These are phyloP conservation scores for Serendipita vermifera DNA, from an alignment of 768 basidiomycete genomes.

Conservation along the genomic window DNA sequence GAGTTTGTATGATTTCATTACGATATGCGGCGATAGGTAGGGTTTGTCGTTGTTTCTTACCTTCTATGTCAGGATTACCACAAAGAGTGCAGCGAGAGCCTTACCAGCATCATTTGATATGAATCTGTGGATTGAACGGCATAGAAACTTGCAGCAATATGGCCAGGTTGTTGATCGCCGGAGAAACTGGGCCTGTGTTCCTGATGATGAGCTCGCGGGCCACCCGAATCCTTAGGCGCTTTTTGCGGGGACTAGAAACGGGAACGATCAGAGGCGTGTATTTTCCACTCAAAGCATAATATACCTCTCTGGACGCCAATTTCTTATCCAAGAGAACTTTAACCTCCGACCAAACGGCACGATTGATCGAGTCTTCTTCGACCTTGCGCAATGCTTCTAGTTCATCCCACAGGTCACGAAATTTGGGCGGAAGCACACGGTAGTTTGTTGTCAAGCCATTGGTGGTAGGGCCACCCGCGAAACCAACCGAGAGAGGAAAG, in stretches of 20 bases:
- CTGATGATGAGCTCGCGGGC: not conserved
- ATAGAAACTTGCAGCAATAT: constrained; percentile 45
- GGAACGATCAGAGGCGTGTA: not conserved
- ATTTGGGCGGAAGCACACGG: constrained; percentile 64
- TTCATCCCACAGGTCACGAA: constrained; percentile 87
- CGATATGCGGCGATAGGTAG: constrained; percentile 83
- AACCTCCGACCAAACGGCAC: constrained; percentile 57
- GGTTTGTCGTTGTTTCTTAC: constrained; percentile 54
- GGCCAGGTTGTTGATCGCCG: constrained; percentile 30
- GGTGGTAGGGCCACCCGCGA: constrained; percentile 34
- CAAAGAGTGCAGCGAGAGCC: constrained; percentile 21
- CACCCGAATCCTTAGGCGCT: constrained; percentile 16
- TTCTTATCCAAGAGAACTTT: constrained; percentile 52
- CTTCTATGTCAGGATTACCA: not conserved
- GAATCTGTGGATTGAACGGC: constrained; percentile 45
- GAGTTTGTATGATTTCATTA: constrained; percentile 48
- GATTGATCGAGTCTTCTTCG: constrained; percentile 50
- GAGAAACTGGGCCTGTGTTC: not conserved
- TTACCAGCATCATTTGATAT: constrained; percentile 84
- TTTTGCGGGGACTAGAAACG: constrained; percentile 16
- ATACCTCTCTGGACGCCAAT: constrained; percentile 20
- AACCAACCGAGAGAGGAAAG: constrained; percentile 50
- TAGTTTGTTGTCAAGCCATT: constrained; percentile 48
- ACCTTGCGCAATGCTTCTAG: constrained; percentile 52
- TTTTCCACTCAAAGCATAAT: too few species aligned